Evolutionary conservation across 257 asterid genomes (phyloP).

Genomic region (Solanum appendiculatum): DNA sequence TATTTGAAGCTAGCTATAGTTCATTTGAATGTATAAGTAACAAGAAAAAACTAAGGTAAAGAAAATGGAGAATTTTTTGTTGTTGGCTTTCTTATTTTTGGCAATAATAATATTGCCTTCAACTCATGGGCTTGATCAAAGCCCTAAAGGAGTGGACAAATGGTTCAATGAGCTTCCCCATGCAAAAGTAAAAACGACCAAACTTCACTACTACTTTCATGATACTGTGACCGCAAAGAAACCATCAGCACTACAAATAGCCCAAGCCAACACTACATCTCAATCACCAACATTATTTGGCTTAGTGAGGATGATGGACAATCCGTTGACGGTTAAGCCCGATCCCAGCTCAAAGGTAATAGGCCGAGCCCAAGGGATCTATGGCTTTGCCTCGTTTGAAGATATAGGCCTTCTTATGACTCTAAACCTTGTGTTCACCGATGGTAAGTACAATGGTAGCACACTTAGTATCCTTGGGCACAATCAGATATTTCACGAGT

Average conservation of each 20-base stretch:
- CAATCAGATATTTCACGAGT: neutral
- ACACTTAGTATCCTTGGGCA: neutral
- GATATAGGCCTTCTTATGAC: neutral
- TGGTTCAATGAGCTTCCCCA: neutral
- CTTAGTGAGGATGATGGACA: neutral
- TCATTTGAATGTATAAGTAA: neutral
- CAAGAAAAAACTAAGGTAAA: neutral
- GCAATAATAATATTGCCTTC: neutral
- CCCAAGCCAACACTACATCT: neutral
- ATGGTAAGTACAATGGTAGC: neutral
- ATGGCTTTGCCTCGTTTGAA: neutral
- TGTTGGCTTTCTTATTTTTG: neutral
- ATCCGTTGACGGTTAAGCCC: neutral
- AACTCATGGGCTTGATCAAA: neutral
- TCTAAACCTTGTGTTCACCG: neutral
- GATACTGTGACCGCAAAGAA: neutral
- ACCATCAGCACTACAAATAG: neutral
- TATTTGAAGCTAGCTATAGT: neutral
- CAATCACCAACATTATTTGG: neutral
- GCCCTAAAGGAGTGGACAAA: neutral
- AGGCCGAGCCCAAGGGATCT: neutral
- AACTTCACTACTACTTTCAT: neutral
- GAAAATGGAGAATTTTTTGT: neutral
- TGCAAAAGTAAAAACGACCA: neutral
- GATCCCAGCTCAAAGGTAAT: neutral